Evolutionary conservation across 805 yeast genomes (phyloP).

Genomic region (Candida andamanensis): DNA sequence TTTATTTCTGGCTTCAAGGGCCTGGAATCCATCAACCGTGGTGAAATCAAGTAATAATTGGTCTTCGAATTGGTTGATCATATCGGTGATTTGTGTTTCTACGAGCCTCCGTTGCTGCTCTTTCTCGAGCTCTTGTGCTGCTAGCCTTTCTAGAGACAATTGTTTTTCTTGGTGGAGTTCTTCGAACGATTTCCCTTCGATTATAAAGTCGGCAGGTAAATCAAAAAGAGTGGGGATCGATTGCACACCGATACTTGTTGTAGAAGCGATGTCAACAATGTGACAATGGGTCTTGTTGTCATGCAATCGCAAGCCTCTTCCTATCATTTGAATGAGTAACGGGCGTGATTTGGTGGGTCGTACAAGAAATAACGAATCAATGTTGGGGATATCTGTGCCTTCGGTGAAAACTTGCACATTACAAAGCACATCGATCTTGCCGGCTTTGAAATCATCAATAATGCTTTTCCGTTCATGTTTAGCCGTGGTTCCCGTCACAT

Average conservation of each 20-base stretch:
- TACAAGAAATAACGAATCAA: constrained; percentile 73
- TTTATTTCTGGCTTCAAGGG: constrained; percentile 13
- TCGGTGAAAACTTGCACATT: constrained; percentile 91
- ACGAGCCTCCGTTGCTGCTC: constrained; percentile 9
- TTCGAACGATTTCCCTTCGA: constrained; percentile 8
- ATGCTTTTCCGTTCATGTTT: constrained; percentile 45
- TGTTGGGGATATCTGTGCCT: constrained; percentile 90
- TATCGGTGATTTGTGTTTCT: constrained; percentile 10
- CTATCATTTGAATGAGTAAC: constrained; percentile 80
- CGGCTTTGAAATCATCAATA: constrained; percentile 55
- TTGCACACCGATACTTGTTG: constrained; percentile 46
- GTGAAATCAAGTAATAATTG: constrained; percentile 24
- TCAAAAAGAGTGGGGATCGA: constrained; percentile 50
- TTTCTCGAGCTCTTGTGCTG: constrained; percentile 4
- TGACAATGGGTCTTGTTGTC: constrained; percentile 62
- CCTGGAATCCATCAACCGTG: constrained; percentile 35
- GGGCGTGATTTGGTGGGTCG: constrained; percentile 77
- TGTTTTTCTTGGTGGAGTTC: constrained; percentile 10
- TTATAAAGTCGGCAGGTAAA: constrained; percentile 17
- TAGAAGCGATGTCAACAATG: constrained; percentile 72
- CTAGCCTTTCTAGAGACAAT: constrained; percentile 5
- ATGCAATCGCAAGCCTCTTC: constrained; percentile 74
- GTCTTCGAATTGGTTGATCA: constrained; percentile 10
- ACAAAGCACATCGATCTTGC: constrained; percentile 65
- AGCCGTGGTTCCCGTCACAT: constrained; percentile 64